A percentile compares a stretch with the other conserved stretches of the same genome.
Conservation (phyloP, 2,329 filamentous ascomycete genomes). For the Hymenoscyphus fructigenus region DNA sequence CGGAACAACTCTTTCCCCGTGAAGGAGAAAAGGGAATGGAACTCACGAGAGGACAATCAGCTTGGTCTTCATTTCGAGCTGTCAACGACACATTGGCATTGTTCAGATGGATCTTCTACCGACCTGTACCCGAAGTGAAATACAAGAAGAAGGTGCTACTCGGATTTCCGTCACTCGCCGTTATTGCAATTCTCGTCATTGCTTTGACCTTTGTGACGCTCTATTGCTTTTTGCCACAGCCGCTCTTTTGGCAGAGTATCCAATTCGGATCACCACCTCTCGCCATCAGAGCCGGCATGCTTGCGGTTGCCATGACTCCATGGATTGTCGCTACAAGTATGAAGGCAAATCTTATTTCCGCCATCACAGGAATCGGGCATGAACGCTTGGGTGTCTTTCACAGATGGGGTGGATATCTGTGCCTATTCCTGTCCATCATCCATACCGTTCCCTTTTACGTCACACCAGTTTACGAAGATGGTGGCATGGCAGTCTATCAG, state of each 20-base stretch:
- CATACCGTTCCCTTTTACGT: constrained; percentile 90
- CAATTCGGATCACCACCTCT: constrained; percentile 83
- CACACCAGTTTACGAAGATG: constrained; percentile 81
- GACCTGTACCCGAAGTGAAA: constrained; percentile 73
- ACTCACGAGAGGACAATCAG: constrained; percentile 60
- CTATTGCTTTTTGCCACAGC: constrained; percentile 84
- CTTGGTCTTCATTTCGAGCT: constrained; percentile 70
- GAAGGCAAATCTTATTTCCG: constrained; percentile 83
- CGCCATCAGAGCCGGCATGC: constrained; percentile 85
- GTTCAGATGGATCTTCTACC: constrained; percentile 85
- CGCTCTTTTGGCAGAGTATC: constrained; percentile 87
- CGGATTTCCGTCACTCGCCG: constrained; percentile 77
- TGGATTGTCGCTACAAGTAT: constrained; percentile 90
- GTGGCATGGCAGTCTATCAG: constrained; percentile 68
- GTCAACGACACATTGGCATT: constrained; percentile 80
- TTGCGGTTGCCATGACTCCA: constrained; percentile 85
- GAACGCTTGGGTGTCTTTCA: constrained; percentile 92
- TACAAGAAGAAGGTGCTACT: constrained; percentile 64
- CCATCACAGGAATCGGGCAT: constrained; percentile 86
- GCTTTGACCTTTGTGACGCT: constrained; percentile 72
- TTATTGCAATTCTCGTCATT: constrained; percentile 65
- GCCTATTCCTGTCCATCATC: constrained; percentile 76
- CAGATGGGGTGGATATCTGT: constrained; percentile 87
- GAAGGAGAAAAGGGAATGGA: constrained; percentile 55
- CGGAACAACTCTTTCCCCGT: constrained; percentile 71